phyloP scores from a whole-genome alignment of 2,329 filamentous ascomycete species.

The Fonsecaea erecta region DNA sequence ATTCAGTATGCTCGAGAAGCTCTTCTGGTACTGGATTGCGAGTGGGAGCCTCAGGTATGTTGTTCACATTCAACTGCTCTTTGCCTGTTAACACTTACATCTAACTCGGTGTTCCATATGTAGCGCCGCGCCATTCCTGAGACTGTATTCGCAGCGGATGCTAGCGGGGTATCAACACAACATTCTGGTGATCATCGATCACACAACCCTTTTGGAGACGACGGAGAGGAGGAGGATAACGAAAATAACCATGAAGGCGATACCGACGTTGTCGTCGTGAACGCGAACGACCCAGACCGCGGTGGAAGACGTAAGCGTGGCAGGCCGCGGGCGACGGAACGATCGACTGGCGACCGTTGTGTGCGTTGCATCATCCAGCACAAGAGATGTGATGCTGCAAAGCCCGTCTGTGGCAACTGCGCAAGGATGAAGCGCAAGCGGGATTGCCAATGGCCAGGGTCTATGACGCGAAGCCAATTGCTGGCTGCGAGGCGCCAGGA shows the following conservation, averaged over 20 bases:
- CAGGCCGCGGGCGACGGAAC: background rate
- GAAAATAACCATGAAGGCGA: background rate
- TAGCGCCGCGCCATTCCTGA: background rate
- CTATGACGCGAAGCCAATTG: background rate
- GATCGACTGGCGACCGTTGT: background rate
- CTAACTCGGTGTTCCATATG: background rate
- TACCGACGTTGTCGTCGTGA: background rate
- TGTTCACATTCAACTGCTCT: background rate
- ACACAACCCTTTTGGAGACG: background rate
- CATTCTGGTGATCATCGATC: background rate
- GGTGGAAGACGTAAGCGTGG: background rate
- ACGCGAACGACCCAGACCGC: background rate
- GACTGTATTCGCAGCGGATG: background rate
- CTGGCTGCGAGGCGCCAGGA: background rate
- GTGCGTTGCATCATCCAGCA: conserved; percentile 19
- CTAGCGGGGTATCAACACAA: background rate
- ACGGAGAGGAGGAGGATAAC: background rate
- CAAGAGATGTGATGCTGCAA: conserved; percentile 12
- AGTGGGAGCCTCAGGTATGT: background rate
- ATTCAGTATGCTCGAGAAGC: background rate
- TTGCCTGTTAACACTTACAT: background rate
- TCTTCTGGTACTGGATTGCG: background rate
- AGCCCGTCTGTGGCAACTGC: conserved; percentile 15
- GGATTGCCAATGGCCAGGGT: background rate
- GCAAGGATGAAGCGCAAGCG: background rate